phyloP scores from a whole-genome alignment of 2,329 filamentous ascomycete genomes.

The Scedosporium apiospermum region DNA sequence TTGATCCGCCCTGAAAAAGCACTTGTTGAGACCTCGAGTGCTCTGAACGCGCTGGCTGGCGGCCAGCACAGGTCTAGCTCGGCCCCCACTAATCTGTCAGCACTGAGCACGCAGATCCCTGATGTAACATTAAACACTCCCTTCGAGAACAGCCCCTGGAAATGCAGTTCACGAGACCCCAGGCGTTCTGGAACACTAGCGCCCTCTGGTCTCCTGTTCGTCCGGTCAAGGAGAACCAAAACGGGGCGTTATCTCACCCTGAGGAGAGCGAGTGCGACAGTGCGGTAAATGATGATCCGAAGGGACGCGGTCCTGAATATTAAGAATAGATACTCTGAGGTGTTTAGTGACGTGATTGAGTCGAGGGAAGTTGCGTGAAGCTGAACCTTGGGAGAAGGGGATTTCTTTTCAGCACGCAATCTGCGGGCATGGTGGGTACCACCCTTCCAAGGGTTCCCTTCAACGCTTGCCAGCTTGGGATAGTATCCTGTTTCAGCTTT shows the following conservation, averaged over 20 bases:
- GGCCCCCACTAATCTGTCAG: too few species aligned
- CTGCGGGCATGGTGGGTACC: not conserved
- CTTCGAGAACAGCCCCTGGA: too few species aligned
- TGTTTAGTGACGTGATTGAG: too few species aligned
- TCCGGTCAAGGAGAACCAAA: not conserved
- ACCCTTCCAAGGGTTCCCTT: not conserved
- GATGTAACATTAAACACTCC: too few species aligned
- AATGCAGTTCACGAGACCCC: not conserved
- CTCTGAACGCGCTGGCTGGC: too few species aligned
- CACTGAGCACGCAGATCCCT: too few species aligned
- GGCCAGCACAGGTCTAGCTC: too few species aligned
- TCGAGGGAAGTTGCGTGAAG: too few species aligned
- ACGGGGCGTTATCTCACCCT: not conserved
- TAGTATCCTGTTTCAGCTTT: constrained; percentile 9
- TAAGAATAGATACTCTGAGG: not conserved
- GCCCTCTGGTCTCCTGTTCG: not conserved
- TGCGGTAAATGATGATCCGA: not conserved
- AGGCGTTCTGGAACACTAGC: not conserved
- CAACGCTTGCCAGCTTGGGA: constrained; percentile 2
- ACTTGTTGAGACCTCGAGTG: too few species aligned
- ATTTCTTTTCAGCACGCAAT: not conserved
- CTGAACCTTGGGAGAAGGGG: too few species aligned
- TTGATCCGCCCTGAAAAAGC: too few species aligned
- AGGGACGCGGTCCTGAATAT: not conserved
- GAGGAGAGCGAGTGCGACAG: not conserved